phyloP scores from a whole-genome alignment of 805 yeast species.

The Yarrowia sp. region DNA sequence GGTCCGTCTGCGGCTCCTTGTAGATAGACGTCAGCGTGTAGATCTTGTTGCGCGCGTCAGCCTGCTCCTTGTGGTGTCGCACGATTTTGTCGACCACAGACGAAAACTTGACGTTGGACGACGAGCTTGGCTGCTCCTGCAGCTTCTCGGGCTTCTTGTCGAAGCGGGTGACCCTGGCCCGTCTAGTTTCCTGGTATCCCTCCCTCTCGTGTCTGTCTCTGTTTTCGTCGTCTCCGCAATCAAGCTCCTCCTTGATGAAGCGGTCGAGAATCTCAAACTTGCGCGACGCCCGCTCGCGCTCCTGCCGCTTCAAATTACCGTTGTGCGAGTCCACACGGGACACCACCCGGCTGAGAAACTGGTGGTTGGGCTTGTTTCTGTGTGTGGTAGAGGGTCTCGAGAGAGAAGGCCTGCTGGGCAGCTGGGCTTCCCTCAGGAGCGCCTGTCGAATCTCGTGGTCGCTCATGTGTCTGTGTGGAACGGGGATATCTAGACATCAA shows the following conservation, averaged over 20 bases:
- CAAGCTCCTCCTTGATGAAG: neutral
- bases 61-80: neutral
- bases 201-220: neutral
- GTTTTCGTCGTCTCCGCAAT: neutral
- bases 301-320: neutral
- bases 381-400: neutral
- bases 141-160: neutral
- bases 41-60: neutral
- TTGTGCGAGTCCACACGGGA: conserved; percentile 6
- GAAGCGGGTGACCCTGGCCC: neutral
- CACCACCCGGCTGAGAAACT: neutral
- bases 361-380: neutral
- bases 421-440: neutral
- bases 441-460: conserved; percentile 20
- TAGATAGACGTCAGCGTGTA: neutral
- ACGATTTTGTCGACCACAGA: neutral
- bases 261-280: conserved; percentile 11
- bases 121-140: neutral
- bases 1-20: neutral
- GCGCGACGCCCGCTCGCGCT: neutral
- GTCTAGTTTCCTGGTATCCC: too few relatives aligned
- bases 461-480: neutral
- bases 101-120: neutral
- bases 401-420: neutral
- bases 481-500: neutral